phyloP scores from a whole-genome alignment of 257 asterid species.

The Solanum ossicruentum region DNA sequence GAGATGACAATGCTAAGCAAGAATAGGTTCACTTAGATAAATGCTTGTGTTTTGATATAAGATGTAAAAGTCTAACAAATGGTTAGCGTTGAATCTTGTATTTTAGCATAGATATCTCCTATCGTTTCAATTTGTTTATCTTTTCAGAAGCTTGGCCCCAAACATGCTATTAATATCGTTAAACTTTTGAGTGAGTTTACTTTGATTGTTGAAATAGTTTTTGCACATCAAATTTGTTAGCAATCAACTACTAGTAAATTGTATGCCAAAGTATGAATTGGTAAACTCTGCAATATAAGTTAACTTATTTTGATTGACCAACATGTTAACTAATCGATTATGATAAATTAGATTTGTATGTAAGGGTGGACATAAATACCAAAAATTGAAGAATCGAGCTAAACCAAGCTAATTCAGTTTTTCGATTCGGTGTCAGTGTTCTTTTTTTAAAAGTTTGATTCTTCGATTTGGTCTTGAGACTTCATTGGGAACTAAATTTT shows the following conservation, averaged over 20 bases:
- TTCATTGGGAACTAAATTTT: too few relatives aligned
- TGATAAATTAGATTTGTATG: too few relatives aligned
- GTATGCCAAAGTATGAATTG: not conserved
- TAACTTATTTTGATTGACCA: too few relatives aligned
- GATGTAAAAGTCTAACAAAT: not conserved
- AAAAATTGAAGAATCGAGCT: too few relatives aligned
- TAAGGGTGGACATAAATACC: too few relatives aligned
- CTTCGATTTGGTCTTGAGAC: too few relatives aligned
- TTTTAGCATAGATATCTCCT: not conserved
- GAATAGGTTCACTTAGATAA: not conserved
- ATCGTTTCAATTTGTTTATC: not conserved
- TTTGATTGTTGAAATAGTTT: not conserved
- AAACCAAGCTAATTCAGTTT: too few relatives aligned
- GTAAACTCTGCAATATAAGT: not conserved
- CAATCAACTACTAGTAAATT: not conserved
- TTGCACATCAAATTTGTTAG: not conserved
- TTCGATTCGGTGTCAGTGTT: too few relatives aligned
- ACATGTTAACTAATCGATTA: too few relatives aligned
- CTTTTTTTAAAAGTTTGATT: too few relatives aligned
- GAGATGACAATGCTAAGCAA: constrained; percentile 2
- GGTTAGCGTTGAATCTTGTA: not conserved
- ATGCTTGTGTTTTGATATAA: not conserved
- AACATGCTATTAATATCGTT: not conserved
- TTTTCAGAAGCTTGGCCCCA: not conserved
- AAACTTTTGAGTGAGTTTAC: not conserved